Evolutionary conservation across 2,329 filamentous ascomycete species (phyloP), one percentile per base, ranked within the genome.

Genomic region (Diaporthe citriasiana): DNA sequence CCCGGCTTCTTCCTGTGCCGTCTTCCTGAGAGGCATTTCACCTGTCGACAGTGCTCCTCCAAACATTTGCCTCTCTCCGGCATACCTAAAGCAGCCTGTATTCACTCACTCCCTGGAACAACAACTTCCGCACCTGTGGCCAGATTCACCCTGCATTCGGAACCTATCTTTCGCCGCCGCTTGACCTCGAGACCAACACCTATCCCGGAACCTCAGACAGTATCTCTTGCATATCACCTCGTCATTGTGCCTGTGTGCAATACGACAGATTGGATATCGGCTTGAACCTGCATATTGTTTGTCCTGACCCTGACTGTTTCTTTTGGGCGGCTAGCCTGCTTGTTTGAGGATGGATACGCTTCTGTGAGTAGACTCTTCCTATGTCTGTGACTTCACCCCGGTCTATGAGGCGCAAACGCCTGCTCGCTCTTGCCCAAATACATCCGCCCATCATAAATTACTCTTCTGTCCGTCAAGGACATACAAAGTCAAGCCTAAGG

Each of bases 331-430:
- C 30, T 71, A 63, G 72, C 40, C 53, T 63, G 42, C 53, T 65
- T 59, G 4, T 6, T 51, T 40, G 30, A 77, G 60, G 17, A 82
- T 82, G 80, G 80, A 82, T 55, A 82, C 80, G 38, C 73, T 82
- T 72, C 74, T 82, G 80, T 82, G 76, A 79, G 80, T 79, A 30
- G 30, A 60, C n/a, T 53, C 56, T 33, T 50, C 56, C 70, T 9
- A 33, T 33, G 25, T n/a, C 33, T 35, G 22, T 47, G 66, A 25
- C 51, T 40, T 47, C 35, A 38, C 27, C 45, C 3, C 38, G 55
- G 40, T 13, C 63, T 33, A 68, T 25, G 30, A 50, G 33, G 33
- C 19, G n/a, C 63, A 33, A 30, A 70, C 8, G 35, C 4, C 45
- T 25, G 10, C 13, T 45, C 19, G 66, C 50, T 55, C 40, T 55